Evolutionary conservation across 2,329 filamentous ascomycete species (phyloP).

Genomic region (Phialophora chinensis): DNA sequence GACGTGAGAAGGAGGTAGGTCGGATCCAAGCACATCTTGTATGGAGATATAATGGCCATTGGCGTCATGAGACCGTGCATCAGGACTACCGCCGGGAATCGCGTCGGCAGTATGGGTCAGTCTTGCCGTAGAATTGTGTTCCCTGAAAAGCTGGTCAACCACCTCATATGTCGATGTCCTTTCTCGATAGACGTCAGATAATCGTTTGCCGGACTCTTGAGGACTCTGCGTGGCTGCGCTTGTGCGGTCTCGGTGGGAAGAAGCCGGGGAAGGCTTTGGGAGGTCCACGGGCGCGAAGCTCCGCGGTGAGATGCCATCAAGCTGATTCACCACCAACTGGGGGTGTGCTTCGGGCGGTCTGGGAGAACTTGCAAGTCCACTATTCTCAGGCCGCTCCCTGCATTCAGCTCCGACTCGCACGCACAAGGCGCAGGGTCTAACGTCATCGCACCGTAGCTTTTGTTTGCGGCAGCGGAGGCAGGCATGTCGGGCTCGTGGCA

Average conservation of each 20-base stretch:
- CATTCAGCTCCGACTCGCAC: slow-evolving; percentile 29
- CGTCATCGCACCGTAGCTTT: slow-evolving; percentile 33
- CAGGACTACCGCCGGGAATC: slow-evolving; percentile 31
- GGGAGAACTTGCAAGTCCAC: neutral
- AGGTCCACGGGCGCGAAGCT: neutral
- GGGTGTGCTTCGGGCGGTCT: neutral
- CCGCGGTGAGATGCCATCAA: neutral
- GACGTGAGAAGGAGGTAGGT: slow-evolving; percentile 43
- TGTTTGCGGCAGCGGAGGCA: slow-evolving; percentile 31
- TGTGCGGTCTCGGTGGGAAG: slow-evolving; percentile 4
- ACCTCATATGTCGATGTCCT: slow-evolving; percentile 33
- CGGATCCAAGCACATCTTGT: slow-evolving; percentile 40
- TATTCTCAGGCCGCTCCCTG: slow-evolving; percentile 23
- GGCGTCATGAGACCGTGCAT: slow-evolving; percentile 21
- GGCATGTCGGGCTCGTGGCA: slow-evolving; percentile 29
- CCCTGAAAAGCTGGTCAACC: slow-evolving; percentile 33
- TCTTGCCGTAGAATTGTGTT: slow-evolving; percentile 23
- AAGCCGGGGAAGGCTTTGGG: neutral
- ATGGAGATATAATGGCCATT: slow-evolving; percentile 21
- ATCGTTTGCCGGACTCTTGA: slow-evolving; percentile 14
- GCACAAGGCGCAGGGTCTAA: slow-evolving; percentile 29
- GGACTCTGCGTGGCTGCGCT: slow-evolving; percentile 3
- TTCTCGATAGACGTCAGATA: slow-evolving; percentile 25
- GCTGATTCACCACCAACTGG: neutral
- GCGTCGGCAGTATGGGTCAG: slow-evolving; percentile 25